Evolutionary conservation across 2,329 filamentous ascomycete species (phyloP).

Genomic region (Shiraia bambusicola): DNA sequence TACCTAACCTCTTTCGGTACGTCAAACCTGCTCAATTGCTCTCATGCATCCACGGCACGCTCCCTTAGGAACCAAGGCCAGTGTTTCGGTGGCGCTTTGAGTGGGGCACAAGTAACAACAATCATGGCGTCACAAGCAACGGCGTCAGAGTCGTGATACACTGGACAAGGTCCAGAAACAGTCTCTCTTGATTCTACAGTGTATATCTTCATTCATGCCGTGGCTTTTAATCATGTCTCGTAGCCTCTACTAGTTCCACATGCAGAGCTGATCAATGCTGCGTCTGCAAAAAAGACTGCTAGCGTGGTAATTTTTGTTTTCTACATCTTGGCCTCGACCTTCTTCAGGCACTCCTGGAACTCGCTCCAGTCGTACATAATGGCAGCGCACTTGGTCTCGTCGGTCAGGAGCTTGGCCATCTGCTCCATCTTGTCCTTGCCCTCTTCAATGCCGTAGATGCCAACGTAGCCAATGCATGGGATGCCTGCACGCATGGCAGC

Average conservation of each 20-base stretch:
- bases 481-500: constrained; percentile 77
- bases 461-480: constrained; percentile 80
- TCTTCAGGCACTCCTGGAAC: constrained; percentile 52
- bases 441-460: constrained; percentile 55
- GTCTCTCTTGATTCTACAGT: constrained; percentile 13
- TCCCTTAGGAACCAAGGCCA: too few relatives aligned
- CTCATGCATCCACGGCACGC: too few relatives aligned
- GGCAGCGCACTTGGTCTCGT: constrained; percentile 50
- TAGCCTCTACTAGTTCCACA: constrained; percentile 15
- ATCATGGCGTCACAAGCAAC: neutral
- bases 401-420: constrained; percentile 53
- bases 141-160: neutral
- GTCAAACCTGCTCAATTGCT: too few relatives aligned
- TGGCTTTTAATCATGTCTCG: constrained; percentile 20
- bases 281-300: neutral
- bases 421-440: constrained; percentile 47
- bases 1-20: too few relatives aligned
- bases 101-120: too few relatives aligned
- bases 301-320: constrained; percentile 8
- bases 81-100: too few relatives aligned
- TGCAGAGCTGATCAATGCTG: constrained; percentile 18
- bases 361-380: constrained; percentile 58
- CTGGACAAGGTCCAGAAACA: constrained; percentile 9
- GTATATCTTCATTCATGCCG: constrained; percentile 17
- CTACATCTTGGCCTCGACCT: constrained; percentile 48